Evolutionary conservation across 2,329 filamentous ascomycete species (phyloP).

Genomic region (Camillea tinctor): DNA sequence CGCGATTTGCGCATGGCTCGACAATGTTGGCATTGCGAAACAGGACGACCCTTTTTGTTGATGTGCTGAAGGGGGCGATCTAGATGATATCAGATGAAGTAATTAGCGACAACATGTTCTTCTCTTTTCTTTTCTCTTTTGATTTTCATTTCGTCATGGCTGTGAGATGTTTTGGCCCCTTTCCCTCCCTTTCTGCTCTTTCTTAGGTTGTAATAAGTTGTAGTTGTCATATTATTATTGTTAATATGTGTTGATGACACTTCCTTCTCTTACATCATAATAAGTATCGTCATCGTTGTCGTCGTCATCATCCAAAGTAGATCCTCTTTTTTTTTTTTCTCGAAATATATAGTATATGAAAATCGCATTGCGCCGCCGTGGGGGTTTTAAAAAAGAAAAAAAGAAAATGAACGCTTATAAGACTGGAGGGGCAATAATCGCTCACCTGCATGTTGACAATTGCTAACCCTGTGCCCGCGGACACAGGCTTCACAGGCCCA

Average conservation of each 20-base stretch:
- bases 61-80: constrained; percentile 91
- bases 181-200: neutral
- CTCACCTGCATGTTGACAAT: constrained; percentile 93
- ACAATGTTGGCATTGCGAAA: constrained; percentile 97
- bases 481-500: constrained; percentile 98
- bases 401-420: constrained; percentile 7
- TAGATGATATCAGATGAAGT: constrained; percentile 36
- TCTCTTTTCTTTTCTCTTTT: neutral
- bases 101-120: neutral
- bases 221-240: too few relatives aligned
- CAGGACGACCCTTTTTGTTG: constrained; percentile 95
- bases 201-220: neutral
- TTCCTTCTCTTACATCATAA: too few relatives aligned
- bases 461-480: constrained; percentile 97
- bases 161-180: too few relatives aligned
- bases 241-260: too few relatives aligned
- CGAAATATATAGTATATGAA: too few relatives aligned
- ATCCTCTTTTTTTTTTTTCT: too few relatives aligned
- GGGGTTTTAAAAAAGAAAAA: constrained; percentile 5
- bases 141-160: too few relatives aligned
- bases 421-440: constrained; percentile 23
- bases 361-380: neutral
- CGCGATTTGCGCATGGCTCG: constrained; percentile 94
- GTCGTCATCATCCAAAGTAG: too few relatives aligned
- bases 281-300: too few relatives aligned